These are phyloP conservation scores for Pseudevernia furfuracea DNA, from an alignment of 495 filamentous ascomycete species.

Conservation along the genomic window DNA sequence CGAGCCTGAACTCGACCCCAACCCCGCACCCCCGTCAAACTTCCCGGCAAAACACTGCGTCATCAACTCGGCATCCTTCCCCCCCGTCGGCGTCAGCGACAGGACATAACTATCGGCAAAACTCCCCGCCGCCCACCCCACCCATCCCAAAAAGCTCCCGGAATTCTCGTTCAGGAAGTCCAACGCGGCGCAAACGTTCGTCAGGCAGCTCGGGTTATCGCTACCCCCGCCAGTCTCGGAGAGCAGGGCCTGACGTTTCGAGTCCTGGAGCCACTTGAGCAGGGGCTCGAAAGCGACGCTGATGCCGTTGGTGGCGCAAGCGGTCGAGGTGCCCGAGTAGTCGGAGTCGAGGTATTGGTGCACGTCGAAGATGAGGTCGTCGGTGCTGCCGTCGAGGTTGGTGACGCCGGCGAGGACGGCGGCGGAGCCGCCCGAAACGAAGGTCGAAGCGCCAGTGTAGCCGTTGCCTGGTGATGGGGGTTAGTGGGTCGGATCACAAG, in stretches of 20 bases:
- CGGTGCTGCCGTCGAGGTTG: slow-evolving; percentile 47
- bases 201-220: slow-evolving; percentile 34
- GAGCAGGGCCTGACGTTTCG: slow-evolving; percentile 45
- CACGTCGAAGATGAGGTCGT: slow-evolving; percentile 50
- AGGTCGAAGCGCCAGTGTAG: slow-evolving; percentile 42
- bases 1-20: neutral
- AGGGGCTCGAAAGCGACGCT: slow-evolving; percentile 40
- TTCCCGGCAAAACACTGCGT: slow-evolving; percentile 23
- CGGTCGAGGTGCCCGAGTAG: slow-evolving; percentile 44
- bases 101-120: slow-evolving; percentile 35
- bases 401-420: slow-evolving; percentile 43
- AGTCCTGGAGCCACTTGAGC: slow-evolving; percentile 40
- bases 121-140: slow-evolving; percentile 46
- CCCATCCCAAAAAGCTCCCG: slow-evolving; percentile 47
- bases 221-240: slow-evolving; percentile 51
- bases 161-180: slow-evolving; percentile 37
- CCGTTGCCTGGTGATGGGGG: slow-evolving; percentile 30
- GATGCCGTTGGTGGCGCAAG: slow-evolving; percentile 48
- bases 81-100: slow-evolving; percentile 10
- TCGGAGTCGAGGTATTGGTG: slow-evolving; percentile 53
- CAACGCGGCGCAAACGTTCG: slow-evolving; percentile 28
- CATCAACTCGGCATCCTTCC: slow-evolving; percentile 17
- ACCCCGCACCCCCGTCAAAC: slow-evolving; percentile 13
- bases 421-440: slow-evolving; percentile 40
- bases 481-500: slow-evolving; percentile 14